Conservation (phyloP, 2,329 filamentous ascomycete species). For the Delphinella strobiligena region DNA sequence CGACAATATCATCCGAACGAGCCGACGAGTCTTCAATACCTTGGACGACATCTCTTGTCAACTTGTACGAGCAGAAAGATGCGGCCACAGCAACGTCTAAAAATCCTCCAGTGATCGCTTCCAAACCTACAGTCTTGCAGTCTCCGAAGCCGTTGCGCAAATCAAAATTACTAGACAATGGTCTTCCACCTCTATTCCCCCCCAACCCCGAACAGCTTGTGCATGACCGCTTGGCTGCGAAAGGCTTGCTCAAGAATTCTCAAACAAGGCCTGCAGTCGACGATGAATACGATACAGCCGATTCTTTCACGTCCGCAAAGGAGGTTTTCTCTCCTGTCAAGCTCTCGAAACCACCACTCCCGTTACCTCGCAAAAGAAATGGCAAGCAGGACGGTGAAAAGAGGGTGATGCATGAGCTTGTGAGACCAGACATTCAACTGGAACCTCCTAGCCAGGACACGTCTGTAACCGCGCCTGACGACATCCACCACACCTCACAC, state of each 20-base stretch:
- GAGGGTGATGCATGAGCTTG: background rate
- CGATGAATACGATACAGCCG: slow-evolving; percentile 13
- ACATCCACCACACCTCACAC: background rate
- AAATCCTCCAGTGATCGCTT: slow-evolving; percentile 7
- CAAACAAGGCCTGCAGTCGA: slow-evolving; percentile 9
- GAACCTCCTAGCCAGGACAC: slow-evolving; percentile 3
- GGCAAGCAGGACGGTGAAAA: slow-evolving; percentile 12
- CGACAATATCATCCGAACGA: slow-evolving; percentile 1
- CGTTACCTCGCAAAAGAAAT: slow-evolving; percentile 24
- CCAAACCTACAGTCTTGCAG: slow-evolving; percentile 21
- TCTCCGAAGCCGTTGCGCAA: slow-evolving; percentile 29
- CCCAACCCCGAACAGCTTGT: too few species aligned
- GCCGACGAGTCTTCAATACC: slow-evolving; percentile 47
- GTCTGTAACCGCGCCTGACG: slow-evolving; percentile 1
- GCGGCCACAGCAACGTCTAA: slow-evolving; percentile 9
- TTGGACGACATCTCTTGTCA: slow-evolving; percentile 53
- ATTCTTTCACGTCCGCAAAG: slow-evolving; percentile 14
- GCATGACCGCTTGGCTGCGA: too few species aligned
- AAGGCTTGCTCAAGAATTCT: too few species aligned
- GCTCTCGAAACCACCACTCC: slow-evolving; percentile 18
- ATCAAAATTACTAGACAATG: slow-evolving; percentile 8
- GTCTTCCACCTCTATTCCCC: background rate
- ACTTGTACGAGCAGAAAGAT: slow-evolving; percentile 51
- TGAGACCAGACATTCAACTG: slow-evolving; percentile 1
- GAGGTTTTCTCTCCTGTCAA: slow-evolving; percentile 7